Evolutionary conservation across 768 basidiomycete genomes (phyloP).

Genomic region (Leucosporidium creatinivorum): DNA sequence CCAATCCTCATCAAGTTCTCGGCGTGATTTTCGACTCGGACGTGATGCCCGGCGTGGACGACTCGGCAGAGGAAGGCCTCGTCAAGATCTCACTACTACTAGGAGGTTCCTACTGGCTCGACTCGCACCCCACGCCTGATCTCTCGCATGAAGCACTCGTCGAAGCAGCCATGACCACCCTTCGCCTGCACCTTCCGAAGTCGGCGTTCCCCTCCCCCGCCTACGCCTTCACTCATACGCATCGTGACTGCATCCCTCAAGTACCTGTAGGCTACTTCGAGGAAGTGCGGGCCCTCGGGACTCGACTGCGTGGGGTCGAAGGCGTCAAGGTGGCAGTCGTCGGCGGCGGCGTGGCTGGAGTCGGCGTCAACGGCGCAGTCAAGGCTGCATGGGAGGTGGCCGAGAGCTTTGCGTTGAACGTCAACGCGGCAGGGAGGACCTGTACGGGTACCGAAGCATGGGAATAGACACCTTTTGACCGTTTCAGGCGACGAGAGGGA

Average conservation of each 20-base stretch:
- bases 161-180: conserved; percentile 4
- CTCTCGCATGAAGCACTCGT: conserved; percentile 7
- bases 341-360: conserved; percentile 15
- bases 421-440: neutral
- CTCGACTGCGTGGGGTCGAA: neutral
- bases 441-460: too few species aligned
- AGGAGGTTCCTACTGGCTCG: conserved; percentile 62
- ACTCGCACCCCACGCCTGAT: neutral
- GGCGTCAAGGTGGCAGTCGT: conserved; percentile 12
- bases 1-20: conserved; percentile 52
- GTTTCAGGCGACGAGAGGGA: too few species aligned
- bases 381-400: conserved; percentile 25
- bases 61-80: conserved; percentile 35
- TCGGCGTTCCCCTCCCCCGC: conserved; percentile 1
- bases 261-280: conserved; percentile 4
- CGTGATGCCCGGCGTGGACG: conserved; percentile 58
- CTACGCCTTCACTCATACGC: conserved; percentile 12
- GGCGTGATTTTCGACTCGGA: conserved; percentile 88
- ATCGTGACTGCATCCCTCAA: conserved; percentile 28
- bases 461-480: too few species aligned
- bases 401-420: neutral
- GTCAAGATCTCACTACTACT: conserved; percentile 86
- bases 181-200: conserved; percentile 11
- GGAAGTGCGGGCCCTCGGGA: neutral
- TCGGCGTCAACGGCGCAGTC: conserved; percentile 28